Conservation (phyloP, 495 filamentous ascomycete genomes). For the Margaritispora aquatica region DNA sequence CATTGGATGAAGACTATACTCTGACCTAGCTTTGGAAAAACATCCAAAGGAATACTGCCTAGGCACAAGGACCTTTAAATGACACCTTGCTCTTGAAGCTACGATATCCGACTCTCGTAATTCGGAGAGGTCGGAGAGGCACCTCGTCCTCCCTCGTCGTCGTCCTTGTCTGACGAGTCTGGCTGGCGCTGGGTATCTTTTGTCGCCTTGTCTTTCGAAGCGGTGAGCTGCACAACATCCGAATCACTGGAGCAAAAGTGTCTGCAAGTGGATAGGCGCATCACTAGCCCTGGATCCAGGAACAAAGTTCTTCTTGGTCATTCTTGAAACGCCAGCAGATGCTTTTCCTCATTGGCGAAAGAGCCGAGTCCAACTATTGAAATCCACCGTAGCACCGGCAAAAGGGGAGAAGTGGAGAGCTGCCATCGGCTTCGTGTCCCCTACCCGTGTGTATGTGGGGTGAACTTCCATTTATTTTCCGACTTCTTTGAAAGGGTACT, state of each 20-base stretch:
- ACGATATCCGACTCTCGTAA: too few relatives aligned
- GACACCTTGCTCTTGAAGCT: too few relatives aligned
- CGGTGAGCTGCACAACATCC: background rate
- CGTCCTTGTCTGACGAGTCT: background rate
- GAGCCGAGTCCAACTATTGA: background rate
- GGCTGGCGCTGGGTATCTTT: too few relatives aligned
- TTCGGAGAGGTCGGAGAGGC: background rate
- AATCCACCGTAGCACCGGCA: too few relatives aligned
- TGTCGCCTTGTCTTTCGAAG: background rate
- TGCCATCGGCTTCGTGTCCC: too few relatives aligned
- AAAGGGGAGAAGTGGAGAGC: too few relatives aligned
- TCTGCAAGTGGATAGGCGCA: background rate
- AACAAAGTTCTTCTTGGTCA: background rate
- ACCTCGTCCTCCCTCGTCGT: background rate
- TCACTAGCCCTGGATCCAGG: background rate
- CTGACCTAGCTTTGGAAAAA: too few relatives aligned
- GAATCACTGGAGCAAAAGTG: background rate
- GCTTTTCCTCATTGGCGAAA: background rate
- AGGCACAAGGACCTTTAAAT: too few relatives aligned
- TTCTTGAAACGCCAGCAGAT: background rate
- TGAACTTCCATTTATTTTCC: background rate
- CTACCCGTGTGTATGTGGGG: background rate
- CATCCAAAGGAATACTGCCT: too few relatives aligned
- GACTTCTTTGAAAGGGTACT: too few relatives aligned
- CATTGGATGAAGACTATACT: too few relatives aligned